Conservation (phyloP, 768 basidiomycete species). For the Cystofilobasidium bisporidii region DNA sequence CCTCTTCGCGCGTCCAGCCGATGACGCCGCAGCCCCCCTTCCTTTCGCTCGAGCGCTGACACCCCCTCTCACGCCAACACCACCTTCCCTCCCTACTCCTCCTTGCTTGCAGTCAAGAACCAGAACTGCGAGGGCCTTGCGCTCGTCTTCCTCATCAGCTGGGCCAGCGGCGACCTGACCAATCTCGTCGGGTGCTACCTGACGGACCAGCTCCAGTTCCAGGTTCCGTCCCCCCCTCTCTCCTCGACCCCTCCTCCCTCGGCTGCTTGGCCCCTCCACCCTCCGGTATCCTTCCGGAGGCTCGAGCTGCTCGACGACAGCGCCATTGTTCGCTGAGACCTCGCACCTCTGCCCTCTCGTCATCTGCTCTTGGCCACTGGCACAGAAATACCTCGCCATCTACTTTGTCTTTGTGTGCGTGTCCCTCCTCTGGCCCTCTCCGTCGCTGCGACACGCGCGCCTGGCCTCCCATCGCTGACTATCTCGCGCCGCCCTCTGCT, state of each 20-base stretch:
- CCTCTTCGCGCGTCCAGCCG: too few relatives aligned
- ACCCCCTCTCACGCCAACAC: too few relatives aligned
- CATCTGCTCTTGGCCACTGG: not conserved
- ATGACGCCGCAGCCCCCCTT: constrained; percentile 35
- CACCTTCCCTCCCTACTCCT: constrained; percentile 28
- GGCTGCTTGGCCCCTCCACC: too few relatives aligned
- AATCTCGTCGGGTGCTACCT: constrained; percentile 81
- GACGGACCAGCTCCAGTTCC: constrained; percentile 88
- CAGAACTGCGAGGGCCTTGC: constrained; percentile 81
- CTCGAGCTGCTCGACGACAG: constrained; percentile 2
- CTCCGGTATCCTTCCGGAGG: too few relatives aligned
- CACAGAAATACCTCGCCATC: constrained; percentile 73
- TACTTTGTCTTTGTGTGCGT: constrained; percentile 70
- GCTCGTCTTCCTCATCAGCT: constrained; percentile 83
- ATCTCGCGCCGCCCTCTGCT: too few relatives aligned
- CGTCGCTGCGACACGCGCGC: too few relatives aligned
- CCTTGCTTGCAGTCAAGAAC: constrained; percentile 35
- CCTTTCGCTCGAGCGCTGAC: too few relatives aligned
- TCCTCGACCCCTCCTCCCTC: too few relatives aligned
- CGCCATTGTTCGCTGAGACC: too few relatives aligned
- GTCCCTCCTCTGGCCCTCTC: not conserved
- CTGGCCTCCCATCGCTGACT: too few relatives aligned
- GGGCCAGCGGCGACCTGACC: constrained; percentile 77
- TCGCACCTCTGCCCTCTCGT: not conserved
- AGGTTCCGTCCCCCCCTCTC: constrained; percentile 51